Conservation (phyloP, 2,329 filamentous ascomycete species). For the Byssochlamys sp. region DNA sequence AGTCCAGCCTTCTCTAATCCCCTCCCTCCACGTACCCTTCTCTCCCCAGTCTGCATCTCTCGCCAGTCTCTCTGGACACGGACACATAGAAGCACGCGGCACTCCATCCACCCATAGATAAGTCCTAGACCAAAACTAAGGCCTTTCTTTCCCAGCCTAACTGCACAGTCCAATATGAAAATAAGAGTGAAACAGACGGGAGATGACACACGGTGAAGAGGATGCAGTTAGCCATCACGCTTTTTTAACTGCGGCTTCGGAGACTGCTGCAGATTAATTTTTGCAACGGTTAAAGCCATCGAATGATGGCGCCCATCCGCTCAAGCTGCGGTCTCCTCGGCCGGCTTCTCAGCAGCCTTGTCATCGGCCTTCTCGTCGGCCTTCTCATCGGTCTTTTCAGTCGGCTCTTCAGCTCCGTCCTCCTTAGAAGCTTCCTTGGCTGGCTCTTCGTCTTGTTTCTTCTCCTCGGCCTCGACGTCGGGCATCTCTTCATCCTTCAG, state of each 20-base stretch:
- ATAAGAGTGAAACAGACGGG: background rate
- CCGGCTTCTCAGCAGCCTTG: background rate
- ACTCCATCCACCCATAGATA: background rate
- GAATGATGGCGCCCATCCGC: background rate
- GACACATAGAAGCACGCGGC: background rate
- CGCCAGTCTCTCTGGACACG: conserved; percentile 15
- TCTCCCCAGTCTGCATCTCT: conserved; percentile 11
- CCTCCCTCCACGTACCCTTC: background rate
- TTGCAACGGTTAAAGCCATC: background rate
- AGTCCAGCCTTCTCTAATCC: conserved; percentile 16
- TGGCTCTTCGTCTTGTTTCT: conserved; percentile 14
- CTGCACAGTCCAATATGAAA: background rate
- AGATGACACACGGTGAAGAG: background rate
- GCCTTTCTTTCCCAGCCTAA: conserved; percentile 1
- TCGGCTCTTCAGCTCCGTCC: background rate
- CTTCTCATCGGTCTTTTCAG: background rate
- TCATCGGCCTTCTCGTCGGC: background rate
- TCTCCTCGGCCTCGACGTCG: conserved; percentile 31
- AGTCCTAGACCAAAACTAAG: background rate
- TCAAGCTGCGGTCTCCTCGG: conserved; percentile 2
- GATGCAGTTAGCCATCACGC: background rate
- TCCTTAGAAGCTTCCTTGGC: conserved; percentile 16
- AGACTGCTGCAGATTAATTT: background rate
- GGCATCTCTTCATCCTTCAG: conserved; percentile 26
- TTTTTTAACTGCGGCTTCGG: background rate